Conservation (phyloP, 495 filamentous ascomycete genomes). For the Hypoxylon crocopeplum region DNA sequence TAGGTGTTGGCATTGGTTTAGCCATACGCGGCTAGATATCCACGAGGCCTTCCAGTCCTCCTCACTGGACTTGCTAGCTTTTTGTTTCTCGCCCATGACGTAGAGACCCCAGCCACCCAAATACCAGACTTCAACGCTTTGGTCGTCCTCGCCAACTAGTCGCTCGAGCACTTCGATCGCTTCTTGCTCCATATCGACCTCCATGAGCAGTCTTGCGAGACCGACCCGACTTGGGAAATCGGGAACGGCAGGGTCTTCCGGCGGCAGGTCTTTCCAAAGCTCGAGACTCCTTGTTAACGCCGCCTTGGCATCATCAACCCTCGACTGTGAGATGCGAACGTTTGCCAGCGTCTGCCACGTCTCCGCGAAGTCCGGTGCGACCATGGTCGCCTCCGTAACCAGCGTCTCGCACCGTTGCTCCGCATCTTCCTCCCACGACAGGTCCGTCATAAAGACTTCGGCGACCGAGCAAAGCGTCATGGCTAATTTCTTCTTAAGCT, state of each 20-base stretch:
- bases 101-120: slow-evolving; percentile 91
- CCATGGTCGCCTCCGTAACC: slow-evolving; percentile 83
- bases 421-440: slow-evolving; percentile 88
- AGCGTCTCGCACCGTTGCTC: slow-evolving; percentile 83
- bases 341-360: slow-evolving; percentile 93
- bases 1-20: slow-evolving; percentile 65
- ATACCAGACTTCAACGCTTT: slow-evolving; percentile 96
- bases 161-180: slow-evolving; percentile 86
- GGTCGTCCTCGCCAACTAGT: slow-evolving; percentile 85
- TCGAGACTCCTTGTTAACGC: slow-evolving; percentile 78
- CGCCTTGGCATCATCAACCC: slow-evolving; percentile 76
- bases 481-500: slow-evolving; percentile 80
- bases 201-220: slow-evolving; percentile 84
- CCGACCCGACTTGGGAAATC: slow-evolving; percentile 85
- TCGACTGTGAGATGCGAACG: slow-evolving; percentile 85
- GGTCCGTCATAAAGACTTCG: slow-evolving; percentile 98
- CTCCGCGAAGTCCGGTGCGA: slow-evolving; percentile 77
- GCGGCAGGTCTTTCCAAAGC: slow-evolving; percentile 77
- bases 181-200: slow-evolving; percentile 82
- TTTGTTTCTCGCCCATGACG: slow-evolving; percentile 73
- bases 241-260: slow-evolving; percentile 70
- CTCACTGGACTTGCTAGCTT: slow-evolving; percentile 45
- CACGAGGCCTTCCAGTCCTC: slow-evolving; percentile 56
- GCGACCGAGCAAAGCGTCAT: slow-evolving; percentile 87
- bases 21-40: slow-evolving; percentile 66